Base-by-base conservation (phyloP, 805 yeast genomes). In the Candida takata region DNA sequence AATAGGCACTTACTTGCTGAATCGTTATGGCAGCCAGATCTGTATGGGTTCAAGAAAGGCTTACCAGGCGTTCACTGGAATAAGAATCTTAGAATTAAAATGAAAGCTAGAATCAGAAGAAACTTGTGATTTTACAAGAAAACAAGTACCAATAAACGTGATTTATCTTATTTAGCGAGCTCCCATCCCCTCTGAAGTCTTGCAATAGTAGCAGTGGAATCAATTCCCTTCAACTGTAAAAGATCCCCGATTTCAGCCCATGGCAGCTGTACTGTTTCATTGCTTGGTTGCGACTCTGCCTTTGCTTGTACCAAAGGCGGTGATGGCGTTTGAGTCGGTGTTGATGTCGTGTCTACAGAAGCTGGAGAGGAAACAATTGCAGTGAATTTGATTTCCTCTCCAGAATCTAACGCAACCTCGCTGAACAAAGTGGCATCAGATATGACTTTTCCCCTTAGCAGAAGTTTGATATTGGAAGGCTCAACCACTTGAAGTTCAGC, bases 41-140 rank as follows among this genome's bases (percentile, higher is more conserved):
- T 61, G 13, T 65, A 65, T 38, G 71, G 69, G 7, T 66, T 67
- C 38, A 63, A 58, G 35, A 61, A 59, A 37, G 49, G 44, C 8
- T 57, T 64, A 4, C 61, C 68, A 5, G 80, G 82, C 3, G 78
- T 74, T 10, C 72, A 69, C 35, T 77, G 84, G 84, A 77, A 77
- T 52, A 73, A 70, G 43, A 72, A 69, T 49, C 62, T 77, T 27
- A 69, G 76, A 35, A 71, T 65, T 43, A 73, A 66, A 48, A 74
- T 77, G 64, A 71, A 65, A 45, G 66, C 65, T 43, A 29, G 40
- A 18, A 57, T 59, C 33, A 51, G 58, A 33, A 58, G 55, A 48
- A 57, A 25, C 16, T 13, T 13, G 15, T 26, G 28, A 26, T 24
- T 14, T 24, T 12, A n/a, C n/a, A n/a, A n/a, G 14, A 9, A 24